Percentiles rank a stretch among this genome's conserved stretches.
These are phyloP conservation scores for Hydrangea macrophylla DNA, from an alignment of 148 eudicot genomes.

Conservation along the genomic window DNA sequence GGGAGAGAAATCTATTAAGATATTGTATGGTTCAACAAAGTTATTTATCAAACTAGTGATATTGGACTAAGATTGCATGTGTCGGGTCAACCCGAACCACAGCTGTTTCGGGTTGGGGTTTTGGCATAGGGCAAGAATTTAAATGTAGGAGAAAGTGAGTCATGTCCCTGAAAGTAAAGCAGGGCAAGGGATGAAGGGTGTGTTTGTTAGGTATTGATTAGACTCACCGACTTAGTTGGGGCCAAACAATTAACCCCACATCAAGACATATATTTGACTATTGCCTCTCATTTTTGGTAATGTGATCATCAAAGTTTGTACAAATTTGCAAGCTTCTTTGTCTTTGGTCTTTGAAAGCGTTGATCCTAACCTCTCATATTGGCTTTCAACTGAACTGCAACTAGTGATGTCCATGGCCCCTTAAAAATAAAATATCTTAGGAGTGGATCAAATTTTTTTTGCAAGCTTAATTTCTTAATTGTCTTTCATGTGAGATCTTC, in stretches of 20 bases:
- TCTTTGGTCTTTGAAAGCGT: no score
- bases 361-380: not conserved
- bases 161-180: not conserved
- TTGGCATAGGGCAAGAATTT: not conserved
- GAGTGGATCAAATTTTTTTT: no score
- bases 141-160: not conserved
- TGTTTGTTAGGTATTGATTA: not conserved
- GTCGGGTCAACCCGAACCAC: not conserved
- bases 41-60: no score
- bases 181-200: not conserved
- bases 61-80: no score
- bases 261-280: no score
- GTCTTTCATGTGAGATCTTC: not conserved
- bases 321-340: no score
- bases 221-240: not conserved
- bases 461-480: not conserved
- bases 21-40: no score
- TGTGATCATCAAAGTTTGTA: no score
- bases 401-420: not conserved
- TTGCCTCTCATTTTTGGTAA: no score
- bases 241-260: not conserved
- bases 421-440: no score
- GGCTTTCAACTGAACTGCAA: not conserved
- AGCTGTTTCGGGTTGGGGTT: not conserved
- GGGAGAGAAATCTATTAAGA: no score